Percentiles rank a stretch among this genome's conserved stretches.
These are phyloP conservation scores for Teunomyces barrocoloradensis DNA, from an alignment of 805 yeast genomes.

Conservation along the genomic window DNA sequence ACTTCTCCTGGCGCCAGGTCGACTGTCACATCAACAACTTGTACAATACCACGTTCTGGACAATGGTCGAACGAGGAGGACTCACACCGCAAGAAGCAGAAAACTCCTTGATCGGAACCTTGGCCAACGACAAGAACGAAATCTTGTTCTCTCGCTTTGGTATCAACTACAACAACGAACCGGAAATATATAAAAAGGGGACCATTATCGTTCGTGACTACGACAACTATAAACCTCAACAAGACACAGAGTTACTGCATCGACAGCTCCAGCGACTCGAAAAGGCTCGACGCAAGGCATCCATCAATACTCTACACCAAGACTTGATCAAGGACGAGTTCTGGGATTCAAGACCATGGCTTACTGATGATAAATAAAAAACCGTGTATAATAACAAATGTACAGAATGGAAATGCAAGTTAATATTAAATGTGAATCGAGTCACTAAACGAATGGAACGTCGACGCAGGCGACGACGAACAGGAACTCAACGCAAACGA, in stretches of 20 bases:
- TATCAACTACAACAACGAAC: conserved; percentile 88
- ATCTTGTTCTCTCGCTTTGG: conserved; percentile 74
- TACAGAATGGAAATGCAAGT: conserved; percentile 1
- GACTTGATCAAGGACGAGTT: conserved; percentile 65
- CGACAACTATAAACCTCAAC: conserved; percentile 14
- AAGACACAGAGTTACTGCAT: conserved; percentile 19
- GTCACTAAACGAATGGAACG: conserved; percentile 34
- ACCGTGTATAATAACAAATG: neutral
- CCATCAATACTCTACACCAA: conserved; percentile 45
- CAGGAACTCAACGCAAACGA: conserved; percentile 4
- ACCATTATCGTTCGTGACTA: conserved; percentile 56
- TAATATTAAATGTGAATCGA: conserved; percentile 25
- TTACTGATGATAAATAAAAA: conserved; percentile 6
- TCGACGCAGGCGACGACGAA: conserved; percentile 29
- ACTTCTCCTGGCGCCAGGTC: conserved; percentile 91
- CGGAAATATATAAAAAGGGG: conserved; percentile 86
- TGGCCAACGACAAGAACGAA: conserved; percentile 85
- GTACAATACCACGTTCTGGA: conserved; percentile 93
- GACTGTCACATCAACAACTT: conserved; percentile 95
- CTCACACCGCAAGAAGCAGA: conserved; percentile 81
- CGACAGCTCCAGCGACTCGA: conserved; percentile 51
- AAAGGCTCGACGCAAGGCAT: conserved; percentile 49
- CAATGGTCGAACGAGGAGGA: conserved; percentile 66
- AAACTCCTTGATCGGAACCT: conserved; percentile 67
- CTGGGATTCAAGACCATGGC: conserved; percentile 52